Conservation (phyloP, 2,329 filamentous ascomycete genomes). For the Fusarium mexicanum region DNA sequence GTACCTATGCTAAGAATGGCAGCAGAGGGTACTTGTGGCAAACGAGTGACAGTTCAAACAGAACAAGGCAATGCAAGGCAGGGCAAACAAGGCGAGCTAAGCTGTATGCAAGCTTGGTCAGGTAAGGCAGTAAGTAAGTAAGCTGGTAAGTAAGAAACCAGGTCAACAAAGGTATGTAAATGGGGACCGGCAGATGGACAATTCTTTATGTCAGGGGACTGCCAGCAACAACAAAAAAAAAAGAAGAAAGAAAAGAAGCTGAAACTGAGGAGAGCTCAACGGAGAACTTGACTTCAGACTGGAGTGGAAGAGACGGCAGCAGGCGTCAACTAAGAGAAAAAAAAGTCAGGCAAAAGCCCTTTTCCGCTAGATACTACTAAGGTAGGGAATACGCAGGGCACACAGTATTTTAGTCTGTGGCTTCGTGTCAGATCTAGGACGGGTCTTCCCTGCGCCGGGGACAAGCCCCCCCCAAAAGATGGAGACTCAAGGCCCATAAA, state of each 20-base stretch:
- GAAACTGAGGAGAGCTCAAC: slow-evolving; percentile 1
- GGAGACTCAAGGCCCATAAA: slow-evolving; percentile 21
- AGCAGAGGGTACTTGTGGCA: slow-evolving; percentile 31
- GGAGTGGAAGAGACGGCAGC: slow-evolving; percentile 18
- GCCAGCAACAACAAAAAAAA: neutral
- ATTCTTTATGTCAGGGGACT: slow-evolving; percentile 23
- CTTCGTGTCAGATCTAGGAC: slow-evolving; percentile 45
- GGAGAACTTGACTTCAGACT: slow-evolving; percentile 1
- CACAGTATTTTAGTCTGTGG: slow-evolving; percentile 39
- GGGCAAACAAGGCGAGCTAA: slow-evolving; percentile 5
- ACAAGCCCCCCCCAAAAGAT: slow-evolving; percentile 28
- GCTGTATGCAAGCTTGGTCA: slow-evolving; percentile 11
- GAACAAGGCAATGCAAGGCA: slow-evolving; percentile 9
- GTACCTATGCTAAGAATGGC: slow-evolving; percentile 41
- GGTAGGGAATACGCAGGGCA: slow-evolving; percentile 18
- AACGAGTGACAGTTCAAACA: slow-evolving; percentile 13
- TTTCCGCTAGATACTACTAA: slow-evolving; percentile 12
- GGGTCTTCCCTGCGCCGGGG: slow-evolving; percentile 40
- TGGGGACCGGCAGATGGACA: slow-evolving; percentile 13
- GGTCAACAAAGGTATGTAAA: slow-evolving; percentile 13
- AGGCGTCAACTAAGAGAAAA: slow-evolving; percentile 9
- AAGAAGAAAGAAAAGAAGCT: neutral
- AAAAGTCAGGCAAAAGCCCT: slow-evolving; percentile 27
- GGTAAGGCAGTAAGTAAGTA: neutral
- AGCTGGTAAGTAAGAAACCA: neutral